Evolutionary conservation across 2,329 filamentous ascomycete genomes (phyloP).

Genomic region (Sarocladium strictum): DNA sequence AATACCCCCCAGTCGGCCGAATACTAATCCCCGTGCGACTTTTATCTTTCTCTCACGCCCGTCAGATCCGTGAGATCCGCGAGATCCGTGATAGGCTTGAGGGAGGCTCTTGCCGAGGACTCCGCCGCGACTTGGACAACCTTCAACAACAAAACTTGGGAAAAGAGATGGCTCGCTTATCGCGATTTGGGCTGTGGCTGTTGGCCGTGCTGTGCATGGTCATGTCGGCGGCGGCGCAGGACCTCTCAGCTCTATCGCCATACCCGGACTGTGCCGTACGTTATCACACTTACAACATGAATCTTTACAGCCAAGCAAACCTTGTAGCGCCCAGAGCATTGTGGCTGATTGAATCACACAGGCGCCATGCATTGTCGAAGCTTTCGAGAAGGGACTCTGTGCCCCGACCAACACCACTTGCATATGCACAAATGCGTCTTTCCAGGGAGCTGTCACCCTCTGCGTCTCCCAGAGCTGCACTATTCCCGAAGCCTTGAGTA

Average conservation of each 20-base stretch:
- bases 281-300: not conserved
- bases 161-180: not conserved
- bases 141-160: too few relatives aligned
- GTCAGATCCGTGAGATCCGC: not conserved
- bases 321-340: too few relatives aligned
- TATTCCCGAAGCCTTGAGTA: conserved; percentile 16
- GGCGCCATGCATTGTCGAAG: not conserved
- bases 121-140: not conserved
- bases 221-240: not conserved
- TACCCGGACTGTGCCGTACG: not conserved
- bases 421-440: not conserved
- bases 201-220: not conserved
- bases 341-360: not conserved
- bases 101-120: not conserved
- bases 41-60: not conserved
- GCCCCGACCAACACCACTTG: conserved; percentile 1
- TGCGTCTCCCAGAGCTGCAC: conserved; percentile 11
- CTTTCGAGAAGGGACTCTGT: not conserved
- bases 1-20: not conserved
- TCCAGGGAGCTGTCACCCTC: conserved; percentile 6
- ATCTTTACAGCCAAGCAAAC: too few relatives aligned
- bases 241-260: not conserved
- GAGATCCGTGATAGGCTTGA: not conserved
- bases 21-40: not conserved
- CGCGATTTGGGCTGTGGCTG: not conserved